Base-by-base conservation (phyloP, 2,329 filamentous ascomycete genomes). In the Neofusicoccum sp. region DNA sequence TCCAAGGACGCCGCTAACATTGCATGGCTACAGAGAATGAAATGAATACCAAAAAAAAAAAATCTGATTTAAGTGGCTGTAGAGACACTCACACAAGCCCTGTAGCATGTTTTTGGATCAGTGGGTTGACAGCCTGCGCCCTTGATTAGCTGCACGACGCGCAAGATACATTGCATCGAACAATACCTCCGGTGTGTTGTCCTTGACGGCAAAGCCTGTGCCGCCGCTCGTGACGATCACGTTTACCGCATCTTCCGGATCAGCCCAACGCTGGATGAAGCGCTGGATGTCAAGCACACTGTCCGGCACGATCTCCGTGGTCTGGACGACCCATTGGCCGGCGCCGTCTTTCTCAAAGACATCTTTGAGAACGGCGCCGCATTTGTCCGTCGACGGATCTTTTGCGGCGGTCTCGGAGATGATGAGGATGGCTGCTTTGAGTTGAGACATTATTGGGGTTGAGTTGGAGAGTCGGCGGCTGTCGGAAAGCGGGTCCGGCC, bases 171-270 rank as follows among this genome's bases (percentile, higher is more conserved):
- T 6, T n/a, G 49, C 24, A 9, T 7, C n/a, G 20, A 14, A 20
- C 54, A 61, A n/a, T 73, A 93, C 91, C 83, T 98, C 95, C 2
- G 95, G 95, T 0, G 95, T 99, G 43, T 84, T 81, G 78, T 99
- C 95, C 60, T 88, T 85, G 9, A 86, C 80, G 6, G 95, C 89
- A 75, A 99, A 99, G 0, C 95, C 95, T 1, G 95, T 99, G 2
- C 95, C 95, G 24, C 95, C 95, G 6, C 91, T 96, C 0, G 92
- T 93, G 48, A 97, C 75, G 62, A 99, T 84, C 61, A 98, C 76
- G 74, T 96, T 93, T 53, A 88, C 73, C 3, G 80, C 65, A 3
- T 71, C 74, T 49, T 82, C 81, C 4, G 82, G 68, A 73, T 96
- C 92, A 0, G 89, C 81, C 90, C 91, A 97, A 9, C 79, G 71